These are phyloP conservation scores for Codiaeum variegatum DNA, from an alignment of 441 rosid genomes.

Conservation along the genomic window DNA sequence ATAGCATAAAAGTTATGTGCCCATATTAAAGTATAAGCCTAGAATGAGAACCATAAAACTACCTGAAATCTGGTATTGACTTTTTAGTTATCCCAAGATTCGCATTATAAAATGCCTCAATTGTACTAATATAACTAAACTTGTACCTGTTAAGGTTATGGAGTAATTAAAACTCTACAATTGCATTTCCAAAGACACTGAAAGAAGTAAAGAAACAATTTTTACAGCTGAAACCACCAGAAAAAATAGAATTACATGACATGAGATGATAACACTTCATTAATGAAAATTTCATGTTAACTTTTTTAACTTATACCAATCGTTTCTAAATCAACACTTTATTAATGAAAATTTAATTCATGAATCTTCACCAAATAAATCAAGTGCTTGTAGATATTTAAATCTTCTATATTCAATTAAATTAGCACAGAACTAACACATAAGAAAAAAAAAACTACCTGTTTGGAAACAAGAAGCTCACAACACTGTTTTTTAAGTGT, in stretches of 20 bases:
- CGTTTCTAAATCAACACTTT: neutral
- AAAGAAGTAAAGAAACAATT: constrained; percentile 1
- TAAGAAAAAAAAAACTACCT: constrained; percentile 38
- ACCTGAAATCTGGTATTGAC: constrained; percentile 97
- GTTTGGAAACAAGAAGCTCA: constrained; percentile 79
- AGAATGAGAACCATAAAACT: neutral
- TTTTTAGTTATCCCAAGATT: constrained; percentile 91
- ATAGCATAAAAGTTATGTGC: too few relatives aligned
- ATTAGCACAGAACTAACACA: too few relatives aligned
- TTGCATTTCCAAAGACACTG: neutral
- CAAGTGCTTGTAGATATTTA: too few relatives aligned
- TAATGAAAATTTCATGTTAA: too few relatives aligned
- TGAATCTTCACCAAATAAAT: too few relatives aligned
- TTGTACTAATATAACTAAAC: constrained; percentile 95
- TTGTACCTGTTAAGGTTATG: constrained; percentile 56
- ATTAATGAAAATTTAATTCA: too few relatives aligned
- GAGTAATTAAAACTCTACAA: neutral
- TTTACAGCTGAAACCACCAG: neutral
- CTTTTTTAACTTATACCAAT: neutral
- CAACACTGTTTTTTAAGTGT: constrained; percentile 67
- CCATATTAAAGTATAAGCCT: too few relatives aligned
- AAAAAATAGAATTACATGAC: too few relatives aligned
- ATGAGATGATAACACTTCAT: too few relatives aligned
- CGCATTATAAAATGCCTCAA: constrained; percentile 92
- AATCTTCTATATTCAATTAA: neutral